Conservation (phyloP, 129 eudicot genomes). For the Artemisia tridentata region DNA sequence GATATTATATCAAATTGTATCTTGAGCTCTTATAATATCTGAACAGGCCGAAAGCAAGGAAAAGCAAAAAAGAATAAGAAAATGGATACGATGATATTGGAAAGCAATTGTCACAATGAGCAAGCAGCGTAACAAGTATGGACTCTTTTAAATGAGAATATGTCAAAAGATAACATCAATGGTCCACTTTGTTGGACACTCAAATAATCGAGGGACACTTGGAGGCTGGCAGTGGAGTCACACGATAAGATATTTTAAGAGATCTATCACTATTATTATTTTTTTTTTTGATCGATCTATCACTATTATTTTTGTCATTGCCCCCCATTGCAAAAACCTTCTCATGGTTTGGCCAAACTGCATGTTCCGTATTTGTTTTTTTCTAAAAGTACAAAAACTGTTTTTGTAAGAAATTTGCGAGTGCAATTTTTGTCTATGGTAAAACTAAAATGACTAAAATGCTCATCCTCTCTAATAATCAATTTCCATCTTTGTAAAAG, state of each 20-base stretch:
- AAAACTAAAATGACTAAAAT: no score
- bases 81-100: not conserved
- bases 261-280: not conserved
- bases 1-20: not conserved
- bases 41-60: not conserved
- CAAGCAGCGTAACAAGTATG: not conserved
- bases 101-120: not conserved
- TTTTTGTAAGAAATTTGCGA: no score
- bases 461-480: no score
- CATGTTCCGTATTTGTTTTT: no score
- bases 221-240: not conserved
- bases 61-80: not conserved
- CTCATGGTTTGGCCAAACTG: no score
- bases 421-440: no score
- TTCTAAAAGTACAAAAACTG: no score
- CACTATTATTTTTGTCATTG: not conserved
- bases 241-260: not conserved
- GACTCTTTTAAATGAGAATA: not conserved
- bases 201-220: slow-evolving; percentile 4
- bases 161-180: not conserved
- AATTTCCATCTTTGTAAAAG: no score
- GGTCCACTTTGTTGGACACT: not conserved
- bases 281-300: no score
- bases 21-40: not conserved
- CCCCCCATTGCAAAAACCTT: no score